Evolutionary conservation across 805 yeast species (phyloP), one percentile per base, ranked within the genome.

Genomic region (Yarrowia alimentaria): DNA sequence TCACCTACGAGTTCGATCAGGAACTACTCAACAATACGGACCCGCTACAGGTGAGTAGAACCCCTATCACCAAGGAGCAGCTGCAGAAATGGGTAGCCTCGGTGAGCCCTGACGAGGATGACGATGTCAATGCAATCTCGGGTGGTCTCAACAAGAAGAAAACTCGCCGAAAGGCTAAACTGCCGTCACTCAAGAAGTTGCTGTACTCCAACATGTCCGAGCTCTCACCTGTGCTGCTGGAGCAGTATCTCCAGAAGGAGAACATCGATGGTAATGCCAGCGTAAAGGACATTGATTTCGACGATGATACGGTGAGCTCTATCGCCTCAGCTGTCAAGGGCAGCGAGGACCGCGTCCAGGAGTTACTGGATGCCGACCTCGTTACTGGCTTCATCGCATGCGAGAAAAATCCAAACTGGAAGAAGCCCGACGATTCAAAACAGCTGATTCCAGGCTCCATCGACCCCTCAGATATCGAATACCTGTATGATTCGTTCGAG

Each of bases 221-320:
- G 57, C 67, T 90, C 22, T 84, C 96, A 0, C 78, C 91, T 6
- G 95, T 87, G 53, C 68, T 91, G 60, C 74, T 91, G 8, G 83
- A 80, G 37, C 80, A 80, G 54, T 70, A 71, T 20, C 66, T 90
- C 40, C 64, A 63, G 6, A 67, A 67, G 10, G 60, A 64, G 18
- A 79, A 70, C 0, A 64, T 89, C 2, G 70, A 74, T 19, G 76
- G 83, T 1, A 72, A 64, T 4, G 61, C 65, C 14, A 64, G 74
- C 22, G 53, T 65, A 6, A 55, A 57, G 2, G 65, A 64, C 12
- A 26, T 55, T n/a, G 55, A 45, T 5, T 52, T 52, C 18, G 54
- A 32, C 6, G 58, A 56, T 1, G 33, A 48, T 2, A 58, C 67
- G 3, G 56, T 68, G 0, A 60, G 60, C 0, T 48, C 52, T n/a